Evolutionary conservation across 2,329 filamentous ascomycete genomes (phyloP).

Genomic region (Colletotrichum falcatum): DNA sequence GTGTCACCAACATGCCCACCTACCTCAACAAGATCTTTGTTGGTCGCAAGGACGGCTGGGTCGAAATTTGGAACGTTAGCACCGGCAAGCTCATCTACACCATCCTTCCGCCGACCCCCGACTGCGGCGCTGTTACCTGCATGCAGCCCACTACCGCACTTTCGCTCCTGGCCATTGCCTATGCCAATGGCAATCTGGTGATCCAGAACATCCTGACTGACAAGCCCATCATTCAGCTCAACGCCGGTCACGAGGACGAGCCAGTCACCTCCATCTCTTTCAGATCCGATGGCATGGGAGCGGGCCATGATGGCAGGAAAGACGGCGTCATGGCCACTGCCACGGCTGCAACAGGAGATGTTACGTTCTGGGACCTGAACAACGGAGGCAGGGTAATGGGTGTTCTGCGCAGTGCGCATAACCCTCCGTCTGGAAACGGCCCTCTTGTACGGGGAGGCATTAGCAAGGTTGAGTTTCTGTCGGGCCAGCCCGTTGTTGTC

Average conservation of each 20-base stretch:
- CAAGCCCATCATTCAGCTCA: constrained; percentile 76
- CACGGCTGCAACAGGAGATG: constrained; percentile 81
- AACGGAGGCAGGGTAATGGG: constrained; percentile 88
- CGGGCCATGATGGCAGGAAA: constrained; percentile 85
- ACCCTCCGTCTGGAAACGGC: constrained; percentile 71
- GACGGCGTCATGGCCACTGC: constrained; percentile 96
- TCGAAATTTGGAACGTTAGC: constrained; percentile 98
- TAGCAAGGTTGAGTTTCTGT: constrained; percentile 88
- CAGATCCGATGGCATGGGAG: constrained; percentile 87
- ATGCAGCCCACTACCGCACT: constrained; percentile 86
- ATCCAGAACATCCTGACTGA: constrained; percentile 88
- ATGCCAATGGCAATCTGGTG: constrained; percentile 80
- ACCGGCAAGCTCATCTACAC: constrained; percentile 93
- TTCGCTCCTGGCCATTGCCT: constrained; percentile 88
- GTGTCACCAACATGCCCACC: constrained; percentile 89
- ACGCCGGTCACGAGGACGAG: constrained; percentile 72
- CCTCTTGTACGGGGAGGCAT: constrained; percentile 78
- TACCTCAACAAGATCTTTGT: constrained; percentile 97
- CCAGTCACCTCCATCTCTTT: constrained; percentile 88
- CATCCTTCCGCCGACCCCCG: constrained; percentile 79
- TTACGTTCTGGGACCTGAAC: constrained; percentile 97
- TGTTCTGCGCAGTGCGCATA: constrained; percentile 88
- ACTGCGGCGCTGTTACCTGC: constrained; percentile 86
- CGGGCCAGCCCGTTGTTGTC: constrained; percentile 88
- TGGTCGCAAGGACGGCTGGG: constrained; percentile 85